Evolutionary conservation across 2,329 filamentous ascomycete species (phyloP), one percentile per base, ranked within the genome.

Genomic region (Pseudogymnoascus sp.): DNA sequence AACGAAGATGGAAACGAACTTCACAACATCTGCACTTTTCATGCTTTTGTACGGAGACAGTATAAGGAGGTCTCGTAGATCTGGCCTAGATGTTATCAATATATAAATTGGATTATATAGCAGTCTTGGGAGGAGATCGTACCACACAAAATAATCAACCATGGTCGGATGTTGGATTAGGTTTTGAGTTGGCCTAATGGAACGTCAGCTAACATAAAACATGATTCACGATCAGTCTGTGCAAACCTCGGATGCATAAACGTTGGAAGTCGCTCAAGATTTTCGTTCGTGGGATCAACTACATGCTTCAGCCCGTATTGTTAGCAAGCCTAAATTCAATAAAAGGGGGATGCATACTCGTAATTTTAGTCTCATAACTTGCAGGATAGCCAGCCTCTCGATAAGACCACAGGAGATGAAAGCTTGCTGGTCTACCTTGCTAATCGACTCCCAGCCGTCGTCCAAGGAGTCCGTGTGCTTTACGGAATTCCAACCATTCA

Each of bases 101-200:
- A 53, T 28, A 34, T 36, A 56, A 56, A 21, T 18, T 14, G 11
- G 10, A 11, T 31, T 31, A 31, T 3, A 56, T 12, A 56, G 12
- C n/a, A 12, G 8, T 31, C 8, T 31, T 18, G 8, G 14, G n/a
- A 34, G 28, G 5, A 25, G 42, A 7, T 10, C 16, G 12, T 34
- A 56, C 50, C 50, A 56, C 7, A 56, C 50, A 56, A 56, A 56
- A 18, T 56, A 56, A 34, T 56, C 28, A 34, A 56, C 50, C 28
- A 56, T 56, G 11, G 7, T 56, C 11, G 50, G 50, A 36, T 56
- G 50, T 16, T 56, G 50, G 10, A 56, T 34, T 56, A 56, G 12
- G 16, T 56, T 56, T 56, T 56, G 50, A 18, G 50, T 18, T 56
- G 50, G 50, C 16, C 50, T 56, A 34, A 34, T 12, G 5, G 14